Evolutionary conservation across 805 yeast genomes (phyloP), one percentile per base, ranked within the genome.

Genomic region (Saturnispora halmiae): DNA sequence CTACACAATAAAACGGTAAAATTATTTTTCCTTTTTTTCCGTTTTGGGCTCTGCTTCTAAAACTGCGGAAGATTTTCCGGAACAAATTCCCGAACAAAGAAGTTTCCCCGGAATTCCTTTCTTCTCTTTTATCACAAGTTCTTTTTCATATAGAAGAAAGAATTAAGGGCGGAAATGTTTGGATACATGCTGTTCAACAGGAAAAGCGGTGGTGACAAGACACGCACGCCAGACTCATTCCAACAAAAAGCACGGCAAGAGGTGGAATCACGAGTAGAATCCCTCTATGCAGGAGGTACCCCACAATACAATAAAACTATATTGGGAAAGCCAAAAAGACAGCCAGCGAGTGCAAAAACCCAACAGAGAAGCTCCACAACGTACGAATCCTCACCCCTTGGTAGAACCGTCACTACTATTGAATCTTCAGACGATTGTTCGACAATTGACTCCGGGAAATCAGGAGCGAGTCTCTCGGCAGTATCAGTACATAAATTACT

Each of bases 331-430:
- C 24, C 15, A 21, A 11, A 30, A 24, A 18, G 24, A 34, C 15
- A 13, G 14, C 16, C 13, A n/a, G 31, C 31, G 16, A 30, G 8
- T 15, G 21, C 19, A 4, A 11, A 18, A 8, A 14, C 21, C 21
- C 20, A 30, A 30, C 7, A 4, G 16, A 19, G 16, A 6, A 30
- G 16, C 20, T 10, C 9, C 41, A 13, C 41, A 57, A 16, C 52
- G 54, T n/a, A 60, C 42, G 61, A 59, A n/a, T 48, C 56, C 6
- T 60, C 65, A 4, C 65, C 65, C 1, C 42, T 60, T 19, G 49
- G 59, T 32, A 44, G 52, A 22, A 49, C 59, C 11, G 42, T 55
- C 11, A 50, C 56, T 6, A 44, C 51, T n/a, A n/a, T n/a, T n/a
- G n/a, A n/a, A n/a, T n/a, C n/a, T n/a, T 26, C 54, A 33, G 42